Conservation (phyloP, 495 filamentous ascomycete species). For the Podospora comata region DNA sequence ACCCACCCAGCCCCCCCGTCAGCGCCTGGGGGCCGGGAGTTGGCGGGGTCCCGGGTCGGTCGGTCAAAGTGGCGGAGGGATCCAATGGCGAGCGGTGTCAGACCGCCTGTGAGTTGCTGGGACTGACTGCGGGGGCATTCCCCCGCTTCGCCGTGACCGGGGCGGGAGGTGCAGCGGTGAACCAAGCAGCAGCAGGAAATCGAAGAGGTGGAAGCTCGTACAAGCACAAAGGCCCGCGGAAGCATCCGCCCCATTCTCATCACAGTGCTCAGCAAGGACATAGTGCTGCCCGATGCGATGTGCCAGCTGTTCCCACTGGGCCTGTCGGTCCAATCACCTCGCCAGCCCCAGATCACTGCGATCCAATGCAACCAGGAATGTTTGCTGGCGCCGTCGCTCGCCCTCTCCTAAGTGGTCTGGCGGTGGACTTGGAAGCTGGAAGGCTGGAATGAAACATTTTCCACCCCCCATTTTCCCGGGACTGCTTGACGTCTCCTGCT, state of each 20-base stretch:
- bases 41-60: not conserved
- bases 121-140: not conserved
- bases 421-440: not conserved
- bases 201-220: not conserved
- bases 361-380: not conserved
- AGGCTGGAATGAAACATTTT: not conserved
- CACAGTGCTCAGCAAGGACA: not conserved
- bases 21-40: not conserved
- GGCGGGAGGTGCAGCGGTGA: not conserved
- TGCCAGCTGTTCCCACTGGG: not conserved
- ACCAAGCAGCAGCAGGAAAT: not conserved
- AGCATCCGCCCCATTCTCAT: not conserved
- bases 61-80: not conserved
- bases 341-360: not conserved
- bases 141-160: conserved; percentile 4
- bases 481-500: not conserved
- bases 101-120: not conserved
- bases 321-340: conserved; percentile 5
- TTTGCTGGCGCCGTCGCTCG: conserved; percentile 7
- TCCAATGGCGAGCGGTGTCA: conserved; percentile 1
- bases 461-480: not conserved
- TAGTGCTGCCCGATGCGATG: conserved; percentile 8
- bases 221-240: not conserved
- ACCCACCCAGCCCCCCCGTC: not conserved
- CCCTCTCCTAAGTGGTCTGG: not conserved